Evolutionary conservation across 177 flowering plant species (phyloP).

Genomic region (Vitis hybrid): DNA sequence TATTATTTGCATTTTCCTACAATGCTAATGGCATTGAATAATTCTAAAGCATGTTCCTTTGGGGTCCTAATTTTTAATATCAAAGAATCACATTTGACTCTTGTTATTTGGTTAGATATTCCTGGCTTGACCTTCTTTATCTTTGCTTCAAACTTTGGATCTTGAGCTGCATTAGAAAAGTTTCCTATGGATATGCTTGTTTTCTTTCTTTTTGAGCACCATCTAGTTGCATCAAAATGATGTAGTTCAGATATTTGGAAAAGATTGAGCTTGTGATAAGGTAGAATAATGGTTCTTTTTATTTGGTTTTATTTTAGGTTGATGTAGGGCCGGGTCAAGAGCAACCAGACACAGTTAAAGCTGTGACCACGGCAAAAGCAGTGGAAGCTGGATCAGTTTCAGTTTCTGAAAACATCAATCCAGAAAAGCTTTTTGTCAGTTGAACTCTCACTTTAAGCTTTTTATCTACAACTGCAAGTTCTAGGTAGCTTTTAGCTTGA

Average conservation of each 20-base stretch:
- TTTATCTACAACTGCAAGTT: neutral
- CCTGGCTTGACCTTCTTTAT: no score
- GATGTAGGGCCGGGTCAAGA: neutral
- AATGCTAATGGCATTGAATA: no score
- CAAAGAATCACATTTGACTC: no score
- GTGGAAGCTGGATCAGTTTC: neutral
- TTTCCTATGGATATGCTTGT: no score
- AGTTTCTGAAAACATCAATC: neutral
- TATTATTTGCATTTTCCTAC: no score
- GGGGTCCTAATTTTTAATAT: no score
- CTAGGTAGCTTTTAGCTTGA: neutral
- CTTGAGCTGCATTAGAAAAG: no score
- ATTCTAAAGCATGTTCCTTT: no score
- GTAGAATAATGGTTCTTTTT: neutral
- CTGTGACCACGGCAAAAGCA: neutral
- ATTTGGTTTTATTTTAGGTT: neutral
- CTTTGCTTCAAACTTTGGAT: no score
- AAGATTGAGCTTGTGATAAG: neutral
- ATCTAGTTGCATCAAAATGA: neutral
- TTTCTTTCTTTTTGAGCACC: no score
- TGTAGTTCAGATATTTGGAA: neutral
- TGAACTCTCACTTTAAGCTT: neutral
- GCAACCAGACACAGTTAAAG: conserved; percentile 1
- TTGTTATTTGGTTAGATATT: no score
- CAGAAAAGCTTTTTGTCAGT: neutral